phyloP scores from a whole-genome alignment of 768 basidiomycete species.

The Rhizopogon sp. region DNA sequence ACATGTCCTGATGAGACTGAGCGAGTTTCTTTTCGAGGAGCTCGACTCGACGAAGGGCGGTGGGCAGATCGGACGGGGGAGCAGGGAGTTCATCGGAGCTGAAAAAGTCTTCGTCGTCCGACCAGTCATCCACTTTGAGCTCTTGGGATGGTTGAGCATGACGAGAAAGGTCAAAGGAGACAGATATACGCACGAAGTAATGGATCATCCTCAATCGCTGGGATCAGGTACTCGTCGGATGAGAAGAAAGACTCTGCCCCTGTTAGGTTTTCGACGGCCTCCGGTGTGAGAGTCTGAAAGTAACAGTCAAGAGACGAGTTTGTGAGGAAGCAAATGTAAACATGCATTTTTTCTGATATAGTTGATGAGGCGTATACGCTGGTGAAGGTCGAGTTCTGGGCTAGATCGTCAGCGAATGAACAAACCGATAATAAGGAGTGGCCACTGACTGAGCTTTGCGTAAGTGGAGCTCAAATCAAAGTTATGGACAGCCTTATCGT shows the following conservation, averaged over 20 bases:
- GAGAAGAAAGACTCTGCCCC: slow-evolving; percentile 60
- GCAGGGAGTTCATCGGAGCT: slow-evolving; percentile 6
- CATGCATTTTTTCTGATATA: slow-evolving; percentile 74
- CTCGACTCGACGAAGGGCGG: slow-evolving; percentile 43
- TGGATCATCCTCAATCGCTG: slow-evolving; percentile 82
- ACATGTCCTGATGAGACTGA: slow-evolving; percentile 52
- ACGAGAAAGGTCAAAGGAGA: background rate
- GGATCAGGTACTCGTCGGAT: slow-evolving; percentile 78
- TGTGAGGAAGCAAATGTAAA: background rate
- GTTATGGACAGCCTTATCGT: slow-evolving; percentile 56
- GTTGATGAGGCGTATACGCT: slow-evolving; percentile 79
- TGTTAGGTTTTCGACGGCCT: slow-evolving; percentile 40
- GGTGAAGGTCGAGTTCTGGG: slow-evolving; percentile 73
- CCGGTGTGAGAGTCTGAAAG: slow-evolving; percentile 48
- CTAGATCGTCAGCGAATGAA: slow-evolving; percentile 2
- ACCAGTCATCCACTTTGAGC: slow-evolving; percentile 64
- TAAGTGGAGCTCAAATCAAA: slow-evolving; percentile 58
- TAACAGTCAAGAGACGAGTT: background rate
- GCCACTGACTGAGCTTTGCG: slow-evolving; percentile 48
- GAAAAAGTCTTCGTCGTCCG: slow-evolving; percentile 52
- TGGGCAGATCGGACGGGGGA: slow-evolving; percentile 24
- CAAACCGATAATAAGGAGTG: background rate
- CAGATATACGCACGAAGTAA: slow-evolving; percentile 64
- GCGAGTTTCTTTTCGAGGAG: slow-evolving; percentile 60
- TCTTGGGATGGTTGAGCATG: slow-evolving; percentile 34